Conservation (phyloP, 805 yeast genomes). For the Candida ponderosae region DNA sequence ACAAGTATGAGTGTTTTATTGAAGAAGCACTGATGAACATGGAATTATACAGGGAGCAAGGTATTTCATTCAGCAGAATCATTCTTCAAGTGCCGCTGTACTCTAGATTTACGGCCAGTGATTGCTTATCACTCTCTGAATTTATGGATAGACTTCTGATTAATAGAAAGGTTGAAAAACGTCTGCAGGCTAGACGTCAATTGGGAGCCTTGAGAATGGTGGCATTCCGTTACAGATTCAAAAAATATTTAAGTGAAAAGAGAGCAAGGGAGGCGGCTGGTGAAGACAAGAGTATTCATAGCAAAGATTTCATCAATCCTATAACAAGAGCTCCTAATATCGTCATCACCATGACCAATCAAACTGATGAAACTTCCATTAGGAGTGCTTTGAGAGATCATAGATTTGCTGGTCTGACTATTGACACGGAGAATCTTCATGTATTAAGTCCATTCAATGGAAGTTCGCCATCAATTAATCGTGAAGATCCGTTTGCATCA, state of each 20-base stretch:
- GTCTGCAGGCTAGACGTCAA: conserved; percentile 22
- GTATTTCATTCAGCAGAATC: conserved; percentile 56
- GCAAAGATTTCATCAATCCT: background rate
- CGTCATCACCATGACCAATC: background rate
- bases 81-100: conserved; percentile 68
- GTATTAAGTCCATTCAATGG: background rate
- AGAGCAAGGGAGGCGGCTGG: background rate
- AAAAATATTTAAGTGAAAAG: background rate
- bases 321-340: background rate
- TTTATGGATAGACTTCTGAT: conserved; percentile 57
- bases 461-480: no score
- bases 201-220: conserved; percentile 28
- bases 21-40: conserved; percentile 59
- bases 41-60: conserved; percentile 49
- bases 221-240: conserved; percentile 25
- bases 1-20: conserved; percentile 54
- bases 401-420: no score
- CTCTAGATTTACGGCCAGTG: conserved; percentile 66
- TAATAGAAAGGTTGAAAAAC: conserved; percentile 46
- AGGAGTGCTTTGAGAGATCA: no score
- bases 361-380: no score
- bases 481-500: no score
- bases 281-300: background rate
- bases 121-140: conserved; percentile 67
- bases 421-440: background rate